Percentiles rank a stretch among this genome's conserved stretches.
Conservation (phyloP, 2,329 filamentous ascomycete species). For the Neocucurbitaria cava region DNA sequence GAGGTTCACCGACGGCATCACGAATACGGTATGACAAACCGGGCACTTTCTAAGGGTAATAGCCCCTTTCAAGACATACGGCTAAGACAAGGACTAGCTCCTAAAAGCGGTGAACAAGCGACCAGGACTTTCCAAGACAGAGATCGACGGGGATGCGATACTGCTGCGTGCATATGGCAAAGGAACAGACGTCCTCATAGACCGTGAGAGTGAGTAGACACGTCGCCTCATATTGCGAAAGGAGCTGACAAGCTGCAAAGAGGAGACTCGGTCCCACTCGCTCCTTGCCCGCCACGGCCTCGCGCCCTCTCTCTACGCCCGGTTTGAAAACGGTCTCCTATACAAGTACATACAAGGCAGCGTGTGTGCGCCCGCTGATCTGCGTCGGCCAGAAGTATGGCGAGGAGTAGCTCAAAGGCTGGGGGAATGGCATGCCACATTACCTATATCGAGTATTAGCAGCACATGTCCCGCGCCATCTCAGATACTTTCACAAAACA, state of each 20-base stretch:
- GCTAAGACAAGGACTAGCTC: slow-evolving; percentile 51
- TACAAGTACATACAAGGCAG: slow-evolving; percentile 88
- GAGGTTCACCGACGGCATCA: slow-evolving; percentile 97
- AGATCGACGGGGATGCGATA: slow-evolving; percentile 84
- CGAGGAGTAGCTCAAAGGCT: slow-evolving; percentile 82
- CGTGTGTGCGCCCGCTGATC: slow-evolving; percentile 79
- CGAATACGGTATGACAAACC: slow-evolving; percentile 74
- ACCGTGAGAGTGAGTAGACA: slow-evolving; percentile 78
- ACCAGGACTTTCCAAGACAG: slow-evolving; percentile 73
- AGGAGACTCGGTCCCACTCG: slow-evolving; percentile 75
- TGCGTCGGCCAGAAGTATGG: slow-evolving; percentile 78
- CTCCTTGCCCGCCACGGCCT: slow-evolving; percentile 83
- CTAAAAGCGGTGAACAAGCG: slow-evolving; percentile 77
- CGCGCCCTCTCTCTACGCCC: slow-evolving; percentile 84
- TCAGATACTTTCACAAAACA: slow-evolving; percentile 31
- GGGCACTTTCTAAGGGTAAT: background rate
- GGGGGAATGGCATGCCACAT: slow-evolving; percentile 88
- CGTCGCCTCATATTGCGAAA: slow-evolving; percentile 4
- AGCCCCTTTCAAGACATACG: slow-evolving; percentile 1
- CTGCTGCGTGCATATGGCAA: slow-evolving; percentile 93
- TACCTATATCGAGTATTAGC: slow-evolving; percentile 63
- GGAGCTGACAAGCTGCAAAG: slow-evolving; percentile 46
- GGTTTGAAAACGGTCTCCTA: slow-evolving; percentile 94
- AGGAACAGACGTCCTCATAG: slow-evolving; percentile 93
- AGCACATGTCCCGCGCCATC: slow-evolving; percentile 46